A percentile compares a stretch with the other conserved stretches of the same genome.
Conservation (phyloP, 2,329 filamentous ascomycete genomes). For the Pestalotiopsis sp. region DNA sequence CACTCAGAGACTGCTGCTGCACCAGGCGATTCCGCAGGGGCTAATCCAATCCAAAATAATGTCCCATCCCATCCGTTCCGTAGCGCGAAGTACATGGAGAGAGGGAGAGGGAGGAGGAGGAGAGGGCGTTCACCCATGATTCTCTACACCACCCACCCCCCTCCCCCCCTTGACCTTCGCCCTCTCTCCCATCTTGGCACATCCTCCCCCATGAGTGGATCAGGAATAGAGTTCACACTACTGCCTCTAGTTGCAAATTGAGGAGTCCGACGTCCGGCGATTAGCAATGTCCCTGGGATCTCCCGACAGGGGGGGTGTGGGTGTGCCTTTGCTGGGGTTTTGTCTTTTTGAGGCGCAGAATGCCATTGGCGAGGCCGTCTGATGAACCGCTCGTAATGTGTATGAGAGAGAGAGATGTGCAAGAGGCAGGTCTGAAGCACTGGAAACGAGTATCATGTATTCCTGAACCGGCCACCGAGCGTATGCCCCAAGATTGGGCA, state of each 20-base stretch:
- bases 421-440: background rate
- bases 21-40: background rate
- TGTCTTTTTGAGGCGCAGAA: background rate
- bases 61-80: background rate
- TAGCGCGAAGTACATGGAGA: background rate
- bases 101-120: background rate
- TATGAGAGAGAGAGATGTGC: background rate
- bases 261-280: conserved; percentile 13
- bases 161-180: too few species aligned
- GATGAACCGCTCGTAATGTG: background rate
- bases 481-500: background rate
- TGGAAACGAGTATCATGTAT: conserved; percentile 1
- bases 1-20: background rate
- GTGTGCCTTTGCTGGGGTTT: background rate
- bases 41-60: background rate
- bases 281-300: conserved; percentile 13
- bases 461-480: background rate
- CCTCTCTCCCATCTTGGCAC: background rate
- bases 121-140: background rate
- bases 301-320: conserved; percentile 9
- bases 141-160: background rate
- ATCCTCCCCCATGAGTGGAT: background rate
- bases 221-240: conserved; percentile 18
- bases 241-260: conserved; percentile 10
- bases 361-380: background rate